Evolutionary conservation across 495 filamentous ascomycete genomes (phyloP).

Genomic region (Penicillium dipodomyicola): DNA sequence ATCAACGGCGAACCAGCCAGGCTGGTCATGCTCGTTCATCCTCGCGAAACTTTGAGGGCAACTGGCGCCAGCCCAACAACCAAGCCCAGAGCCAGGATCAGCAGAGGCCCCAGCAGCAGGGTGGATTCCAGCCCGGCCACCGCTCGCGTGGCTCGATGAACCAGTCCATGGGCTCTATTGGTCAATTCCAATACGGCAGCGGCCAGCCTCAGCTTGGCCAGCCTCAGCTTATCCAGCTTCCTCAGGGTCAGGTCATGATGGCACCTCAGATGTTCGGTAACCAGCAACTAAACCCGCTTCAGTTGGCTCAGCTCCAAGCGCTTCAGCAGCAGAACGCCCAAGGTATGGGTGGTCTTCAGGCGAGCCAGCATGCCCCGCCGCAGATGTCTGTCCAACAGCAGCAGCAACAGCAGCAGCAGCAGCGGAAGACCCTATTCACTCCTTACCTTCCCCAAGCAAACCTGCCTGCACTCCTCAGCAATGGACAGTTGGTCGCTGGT

Average conservation of each 20-base stretch:
- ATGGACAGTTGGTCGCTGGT: conserved; percentile 93
- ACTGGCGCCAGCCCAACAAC: conserved; percentile 90
- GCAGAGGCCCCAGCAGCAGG: conserved; percentile 56
- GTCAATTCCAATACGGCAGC: conserved; percentile 82
- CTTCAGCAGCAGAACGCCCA: conserved; percentile 83
- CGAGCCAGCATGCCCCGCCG: conserved; percentile 73
- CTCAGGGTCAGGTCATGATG: conserved; percentile 77
- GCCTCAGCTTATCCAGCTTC: conserved; percentile 83
- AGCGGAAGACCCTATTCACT: conserved; percentile 97
- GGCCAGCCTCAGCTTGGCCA: conserved; percentile 88
- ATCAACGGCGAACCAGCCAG: conserved; percentile 67
- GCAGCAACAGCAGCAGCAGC: conserved; percentile 78
- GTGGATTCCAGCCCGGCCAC: conserved; percentile 86
- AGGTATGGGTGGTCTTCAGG: conserved; percentile 62
- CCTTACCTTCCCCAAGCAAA: conserved; percentile 96
- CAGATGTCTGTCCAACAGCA: conserved; percentile 55
- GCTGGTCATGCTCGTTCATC: conserved; percentile 69
- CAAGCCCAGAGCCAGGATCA: conserved; percentile 53
- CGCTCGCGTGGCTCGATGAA: conserved; percentile 80
- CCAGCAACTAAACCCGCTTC: conserved; percentile 85
- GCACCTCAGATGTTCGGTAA: conserved; percentile 73
- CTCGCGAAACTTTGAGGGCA: conserved; percentile 94
- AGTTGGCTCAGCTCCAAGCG: conserved; percentile 87
- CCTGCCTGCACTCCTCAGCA: conserved; percentile 82
- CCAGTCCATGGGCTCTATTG: conserved; percentile 81